phyloP scores from a whole-genome alignment of 306 rosid genomes.

The Cucumis cinereus region DNA sequence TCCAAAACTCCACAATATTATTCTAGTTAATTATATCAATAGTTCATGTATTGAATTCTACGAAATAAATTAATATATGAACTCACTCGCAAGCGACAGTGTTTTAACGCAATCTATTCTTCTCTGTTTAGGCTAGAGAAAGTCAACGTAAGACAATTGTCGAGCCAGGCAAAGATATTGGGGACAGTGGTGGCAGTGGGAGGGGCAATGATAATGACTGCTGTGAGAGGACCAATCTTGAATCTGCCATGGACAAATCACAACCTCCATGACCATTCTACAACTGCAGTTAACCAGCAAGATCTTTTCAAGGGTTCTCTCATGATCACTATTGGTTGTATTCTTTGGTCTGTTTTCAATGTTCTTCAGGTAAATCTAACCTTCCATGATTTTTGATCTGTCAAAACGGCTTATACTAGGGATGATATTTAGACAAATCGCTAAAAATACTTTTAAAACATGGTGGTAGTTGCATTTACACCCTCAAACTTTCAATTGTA shows the following conservation, averaged over 20 bases:
- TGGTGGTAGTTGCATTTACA: too few relatives aligned
- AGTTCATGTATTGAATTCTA: background rate
- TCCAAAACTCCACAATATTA: too few relatives aligned
- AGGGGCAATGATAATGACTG: slow-evolving; percentile 81
- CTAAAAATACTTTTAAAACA: too few relatives aligned
- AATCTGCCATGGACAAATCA: slow-evolving; percentile 51
- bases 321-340: slow-evolving; percentile 26
- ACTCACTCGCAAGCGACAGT: background rate
- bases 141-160: slow-evolving; percentile 19
- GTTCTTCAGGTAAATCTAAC: slow-evolving; percentile 31
- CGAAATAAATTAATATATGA: background rate
- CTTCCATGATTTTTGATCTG: background rate
- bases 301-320: slow-evolving; percentile 32
- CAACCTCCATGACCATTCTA: slow-evolving; percentile 1
- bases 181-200: slow-evolving; percentile 72
- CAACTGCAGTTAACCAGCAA: slow-evolving; percentile 11
- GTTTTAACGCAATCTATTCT: background rate
- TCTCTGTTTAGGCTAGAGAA: slow-evolving; percentile 30
- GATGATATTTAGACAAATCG: background rate
- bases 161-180: slow-evolving; percentile 25
- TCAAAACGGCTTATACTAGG: background rate
- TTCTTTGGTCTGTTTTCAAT: slow-evolving; percentile 34
- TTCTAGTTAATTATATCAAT: background rate
- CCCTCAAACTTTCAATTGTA: too few relatives aligned
- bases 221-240: slow-evolving; percentile 57